Base-by-base conservation (phyloP, 2,329 filamentous ascomycete genomes). In the Apiospora malaysiana region DNA sequence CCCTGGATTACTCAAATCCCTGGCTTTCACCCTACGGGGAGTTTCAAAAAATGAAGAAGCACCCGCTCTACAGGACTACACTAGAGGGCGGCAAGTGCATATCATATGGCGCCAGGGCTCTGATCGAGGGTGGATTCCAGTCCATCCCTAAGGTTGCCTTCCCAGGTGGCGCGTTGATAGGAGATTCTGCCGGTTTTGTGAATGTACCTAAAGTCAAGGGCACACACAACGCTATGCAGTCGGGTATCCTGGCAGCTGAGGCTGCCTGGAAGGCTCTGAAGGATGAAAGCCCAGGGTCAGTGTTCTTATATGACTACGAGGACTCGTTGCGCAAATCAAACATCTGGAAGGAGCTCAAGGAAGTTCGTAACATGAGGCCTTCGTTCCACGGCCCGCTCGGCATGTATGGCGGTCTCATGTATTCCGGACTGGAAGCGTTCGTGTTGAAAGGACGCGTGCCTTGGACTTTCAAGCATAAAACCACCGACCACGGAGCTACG, bases 121-220 rank as follows among this genome's bases (percentile, higher is more conserved):
- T 99, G 59, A 93, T 95, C 75, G 96, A 99, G 83, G 96, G 96
- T 73, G 96, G 96, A 32, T 98, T 97, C 83, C 96, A 99, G 84
- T 97, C 94, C 3, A 98, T 99, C 77, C 96, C 96, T 70, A 98
- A 98, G 83, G 94, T 96, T 67, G 93, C 95, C 27, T 99, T 99
- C 83, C 96, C 96, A 32, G 96, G 96, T 72, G 96, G 96, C 71
- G 96, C 96, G 66, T 86, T 99, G 63, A 97, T 99, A 75, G 96
- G 96, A 70, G 96, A 99, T 83, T 97, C 95, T 23, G 96, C 96
- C 40, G 96, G 96, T 6, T 97, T 99, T 79, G 88, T 99, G 82
- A 99, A 99, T 79, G 93, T 99, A 21, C 96, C 96, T 74, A 99
- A 99, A 85, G 94, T 99, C 82, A 99, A 99, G 85, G 96, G 96